Evolutionary conservation across 2,329 filamentous ascomycete genomes (phyloP), one percentile per base, ranked within the genome.

Genomic region (Cercospora sp.): DNA sequence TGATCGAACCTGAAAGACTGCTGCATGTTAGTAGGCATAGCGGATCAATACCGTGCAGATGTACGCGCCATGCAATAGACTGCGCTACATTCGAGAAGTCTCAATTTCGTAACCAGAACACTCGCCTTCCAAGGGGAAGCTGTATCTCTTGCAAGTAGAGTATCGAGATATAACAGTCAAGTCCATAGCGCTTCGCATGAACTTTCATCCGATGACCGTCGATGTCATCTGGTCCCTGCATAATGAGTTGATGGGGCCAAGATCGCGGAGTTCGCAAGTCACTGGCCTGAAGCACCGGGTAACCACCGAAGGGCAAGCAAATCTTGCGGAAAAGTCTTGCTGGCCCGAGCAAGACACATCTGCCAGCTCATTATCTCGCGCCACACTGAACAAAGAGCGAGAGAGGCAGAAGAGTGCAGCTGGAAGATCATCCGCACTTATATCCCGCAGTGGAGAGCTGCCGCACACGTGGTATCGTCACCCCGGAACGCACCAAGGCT

Each of bases 211-310:
- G 55, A 26, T 12, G 12, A 10, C 48, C 26, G 48, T 8, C 55
- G 55, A 58, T 58, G 55, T 59, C 55, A 59, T 36, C 28, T 10
- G 55, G 55, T 33, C 55, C 55, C 55, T 59, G 55, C 55, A 59
- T 59, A 16, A 30, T 55, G 48, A 55, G 23, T 13, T n/a, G 23
- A 55, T 28, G 23, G 48, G 48, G 55, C 55, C 55, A 59, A 59
- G 55, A 59, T 59, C 28, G 55, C 31, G 55, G 55, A 59, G 55
- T 20, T 10, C 30, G 55, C 55, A 59, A 59, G 55, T 59, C 30
- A 30, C 7, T 59, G 55, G 55, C 55, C 28, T 23, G 55, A 36
- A 59, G 55, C 55, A 59, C 55, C 55, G 55, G 55, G 31, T 59
- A 59, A 59, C 55, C 8, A 36, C 55, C 55, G 28, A 58, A 33